phyloP scores from a whole-genome alignment of 257 asterid species.

The Dorcoceras hygrometricum region DNA sequence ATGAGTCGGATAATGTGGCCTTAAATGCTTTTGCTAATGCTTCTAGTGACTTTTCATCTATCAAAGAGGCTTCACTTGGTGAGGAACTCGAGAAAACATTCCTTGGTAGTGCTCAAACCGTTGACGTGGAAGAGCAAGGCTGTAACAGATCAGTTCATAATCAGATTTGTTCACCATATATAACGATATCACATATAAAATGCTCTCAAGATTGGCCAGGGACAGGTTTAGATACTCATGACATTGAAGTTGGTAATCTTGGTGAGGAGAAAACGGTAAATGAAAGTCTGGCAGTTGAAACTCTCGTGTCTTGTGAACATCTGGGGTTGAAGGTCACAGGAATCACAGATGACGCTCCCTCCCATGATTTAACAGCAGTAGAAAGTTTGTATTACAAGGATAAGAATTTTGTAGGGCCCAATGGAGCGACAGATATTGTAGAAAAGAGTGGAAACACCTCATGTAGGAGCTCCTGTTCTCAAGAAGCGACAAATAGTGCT shows the following conservation, averaged over 20 bases:
- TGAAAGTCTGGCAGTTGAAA: constrained; percentile 27
- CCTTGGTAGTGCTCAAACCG: constrained; percentile 21
- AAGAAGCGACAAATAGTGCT: constrained; percentile 28
- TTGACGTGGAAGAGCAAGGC: constrained; percentile 27
- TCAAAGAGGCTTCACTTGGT: constrained; percentile 27
- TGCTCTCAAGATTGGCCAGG: constrained; percentile 26
- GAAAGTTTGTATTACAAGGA: constrained; percentile 29
- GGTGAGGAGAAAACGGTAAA: constrained; percentile 28
- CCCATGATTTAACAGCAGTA: constrained; percentile 23
- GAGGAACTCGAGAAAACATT: constrained; percentile 28
- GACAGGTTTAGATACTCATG: constrained; percentile 28
- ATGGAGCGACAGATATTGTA: constrained; percentile 25
- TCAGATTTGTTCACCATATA: constrained; percentile 31
- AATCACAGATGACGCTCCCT: constrained; percentile 19
- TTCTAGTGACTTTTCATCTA: constrained; percentile 4
- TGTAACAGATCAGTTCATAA: constrained; percentile 24
- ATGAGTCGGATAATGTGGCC: constrained; percentile 25
- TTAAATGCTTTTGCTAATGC: constrained; percentile 29
- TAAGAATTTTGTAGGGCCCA: constrained; percentile 33
- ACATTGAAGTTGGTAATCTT: constrained; percentile 25
- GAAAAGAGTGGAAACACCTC: constrained; percentile 26
- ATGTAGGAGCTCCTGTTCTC: constrained; percentile 30
- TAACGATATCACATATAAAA: constrained; percentile 15
- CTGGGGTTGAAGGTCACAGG: constrained; percentile 27
- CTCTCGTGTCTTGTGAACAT: constrained; percentile 27